Base-by-base conservation (phyloP, 768 basidiomycete genomes). In the Russula earlei region DNA sequence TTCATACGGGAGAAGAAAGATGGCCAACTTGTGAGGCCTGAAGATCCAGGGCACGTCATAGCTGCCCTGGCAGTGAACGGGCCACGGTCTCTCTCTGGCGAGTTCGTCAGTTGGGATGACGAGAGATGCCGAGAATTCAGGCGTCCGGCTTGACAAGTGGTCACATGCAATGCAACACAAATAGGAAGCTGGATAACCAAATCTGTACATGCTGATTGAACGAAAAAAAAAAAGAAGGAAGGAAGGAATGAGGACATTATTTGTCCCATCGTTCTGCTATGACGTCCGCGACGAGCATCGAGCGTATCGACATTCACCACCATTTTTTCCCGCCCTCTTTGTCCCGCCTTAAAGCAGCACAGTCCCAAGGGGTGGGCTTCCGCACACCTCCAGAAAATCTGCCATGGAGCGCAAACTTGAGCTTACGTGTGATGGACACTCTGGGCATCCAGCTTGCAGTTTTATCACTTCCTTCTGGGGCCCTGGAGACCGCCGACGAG, bases 71-170 rank as follows among this genome's bases (percentile, higher is more conserved):
- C 85, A 2, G 66, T 94, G n/a, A 63, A 67, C 15, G 91, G 87
- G 3, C 74, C 82, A 5, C 73, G 75, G 62, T 69, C 73, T 4
- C 67, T 91, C 40, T 86, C 76, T 52, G 93, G 93, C 22, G 71
- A 82, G 63, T 97, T 92, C 65, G 72, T 94, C 52, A 82, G 75
- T 64, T 95, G 91, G 89, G 79, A 89, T 64, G 77, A 79, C 22
- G 82, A 83, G 24, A 80, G 80, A 59, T 87, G 85, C 68, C 74
- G 71, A 65, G 71, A 75, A 9, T 86, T 80, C 67, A 72, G 77
- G 60, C 56, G 62, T 11, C 50, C 37, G 14, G 45, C 58, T 27
- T 67, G 49, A 61, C 29, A 15, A 45, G 29, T 29, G 19, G 33
- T 53, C 47, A 58, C 15, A 27, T 33, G 10, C 15, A n/a, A n/a